Base-by-base conservation (phyloP, 2,329 filamentous ascomycete genomes). In the Trichothecium sympodiale region DNA sequence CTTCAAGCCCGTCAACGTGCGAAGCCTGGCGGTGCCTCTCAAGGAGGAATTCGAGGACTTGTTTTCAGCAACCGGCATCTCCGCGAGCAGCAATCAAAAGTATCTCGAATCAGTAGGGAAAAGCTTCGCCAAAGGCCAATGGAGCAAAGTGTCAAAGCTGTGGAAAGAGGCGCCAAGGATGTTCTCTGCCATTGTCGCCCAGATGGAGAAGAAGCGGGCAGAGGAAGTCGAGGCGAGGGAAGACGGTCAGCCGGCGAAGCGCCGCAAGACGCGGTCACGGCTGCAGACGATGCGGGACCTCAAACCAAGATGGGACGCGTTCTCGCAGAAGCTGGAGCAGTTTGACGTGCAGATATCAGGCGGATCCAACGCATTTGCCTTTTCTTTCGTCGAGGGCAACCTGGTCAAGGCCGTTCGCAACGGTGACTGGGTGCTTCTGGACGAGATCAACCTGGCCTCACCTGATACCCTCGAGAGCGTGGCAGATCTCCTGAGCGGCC, bases 401-500 rank as follows among this genome's bases (percentile, higher is more conserved):
- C 83, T 99, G 42, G 82, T 98, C 38, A 93, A 93, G 59, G 91
- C 93, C n/a, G 79, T 89, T 17, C 74, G 89, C 29, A 94, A 95
- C 51, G 91, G 91, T 7, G 87, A 95, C 56, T 99, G 91, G 91
- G 83, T 98, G 18, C 69, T 99, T 14, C 70, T 96, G 17, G 91
- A 99, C 53, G 91, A 99, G 57, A 94, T 99, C 50, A 99, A 98
- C 53, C 63, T 99, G 42, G 91, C 91, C 5, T 89, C 89, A 0
- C 80, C 91, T 1, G 93, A 98, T 53, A 96, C 91, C 0, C 64
- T 99, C 4, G 91, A 98, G 57, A 88, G 87, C 43, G 83, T 99
- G 39, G 83, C 86, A 4, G 89, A 94, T 58, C 69, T 99, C 8
- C 67, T 99, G 35, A 78, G 81, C 36, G 83, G 83, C 7, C 70